phyloP scores from a whole-genome alignment of 2,329 filamentous ascomycete species.

The Arthrobotrys iridis region DNA sequence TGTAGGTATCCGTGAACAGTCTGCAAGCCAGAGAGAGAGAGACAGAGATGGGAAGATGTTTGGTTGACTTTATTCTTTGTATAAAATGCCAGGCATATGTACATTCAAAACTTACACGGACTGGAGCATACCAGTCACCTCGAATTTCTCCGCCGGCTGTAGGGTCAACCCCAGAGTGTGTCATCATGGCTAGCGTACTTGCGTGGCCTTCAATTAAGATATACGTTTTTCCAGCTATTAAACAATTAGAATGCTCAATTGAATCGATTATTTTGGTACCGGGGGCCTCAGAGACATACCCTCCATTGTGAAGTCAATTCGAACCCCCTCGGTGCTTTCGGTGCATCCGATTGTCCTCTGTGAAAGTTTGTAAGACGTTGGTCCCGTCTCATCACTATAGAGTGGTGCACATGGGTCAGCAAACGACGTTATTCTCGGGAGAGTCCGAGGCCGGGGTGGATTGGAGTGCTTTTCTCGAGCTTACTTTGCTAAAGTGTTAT shows the following conservation, averaged over 20 bases:
- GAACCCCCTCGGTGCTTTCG: constrained; percentile 69
- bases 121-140: not conserved
- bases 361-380: constrained; percentile 70
- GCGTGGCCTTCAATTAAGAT: not conserved
- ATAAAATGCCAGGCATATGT: constrained; percentile 23
- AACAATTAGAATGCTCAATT: constrained; percentile 1
- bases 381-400: constrained; percentile 73
- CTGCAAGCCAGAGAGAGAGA: not conserved
- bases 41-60: too few relatives aligned
- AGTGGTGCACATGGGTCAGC: not conserved
- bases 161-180: too few relatives aligned
- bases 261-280: not conserved
- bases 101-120: not conserved
- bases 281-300: constrained; percentile 62
- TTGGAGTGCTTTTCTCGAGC: not conserved
- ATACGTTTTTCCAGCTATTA: constrained; percentile 68
- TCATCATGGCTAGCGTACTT: not conserved
- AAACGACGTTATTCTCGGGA: not conserved
- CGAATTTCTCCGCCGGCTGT: not conserved
- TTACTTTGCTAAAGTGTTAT: constrained; percentile 52
- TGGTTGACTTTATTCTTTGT: constrained; percentile 1
- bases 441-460: not conserved
- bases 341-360: constrained; percentile 69
- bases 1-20: not conserved
- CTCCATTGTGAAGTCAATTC: constrained; percentile 73